Conservation (phyloP, 768 basidiomycete species). For the Leucocoprinus birnbaumii region DNA sequence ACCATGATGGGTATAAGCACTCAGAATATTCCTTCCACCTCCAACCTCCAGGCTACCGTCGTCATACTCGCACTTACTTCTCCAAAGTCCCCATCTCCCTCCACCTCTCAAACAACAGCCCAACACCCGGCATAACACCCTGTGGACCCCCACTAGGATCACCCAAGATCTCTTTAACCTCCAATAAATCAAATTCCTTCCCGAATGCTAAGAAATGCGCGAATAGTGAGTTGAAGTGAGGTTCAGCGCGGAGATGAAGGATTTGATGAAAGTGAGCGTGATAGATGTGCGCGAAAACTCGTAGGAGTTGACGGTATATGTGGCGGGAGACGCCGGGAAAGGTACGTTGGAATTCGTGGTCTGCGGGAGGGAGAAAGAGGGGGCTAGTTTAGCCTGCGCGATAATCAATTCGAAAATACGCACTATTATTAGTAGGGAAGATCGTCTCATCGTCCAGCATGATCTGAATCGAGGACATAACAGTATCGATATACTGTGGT, state of each 20-base stretch:
- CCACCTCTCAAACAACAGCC: slow-evolving; percentile 86
- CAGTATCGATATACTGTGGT: slow-evolving; percentile 97
- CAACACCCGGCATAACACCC: slow-evolving; percentile 59
- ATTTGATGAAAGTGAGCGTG: slow-evolving; percentile 91
- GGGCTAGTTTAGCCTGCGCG: no score
- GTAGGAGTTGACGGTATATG: slow-evolving; percentile 94
- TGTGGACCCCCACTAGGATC: slow-evolving; percentile 35
- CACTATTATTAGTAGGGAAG: slow-evolving; percentile 95
- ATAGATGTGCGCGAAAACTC: slow-evolving; percentile 97
- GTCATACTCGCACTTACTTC: slow-evolving; percentile 5
- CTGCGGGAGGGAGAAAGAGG: no score
- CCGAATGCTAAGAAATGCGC: slow-evolving; percentile 98
- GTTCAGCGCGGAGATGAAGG: slow-evolving; percentile 89
- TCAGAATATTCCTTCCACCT: background rate
- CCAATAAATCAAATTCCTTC: slow-evolving; percentile 87
- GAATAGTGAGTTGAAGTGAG: slow-evolving; percentile 96
- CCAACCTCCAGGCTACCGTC: no score
- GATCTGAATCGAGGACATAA: slow-evolving; percentile 98
- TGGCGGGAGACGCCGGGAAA: slow-evolving; percentile 92
- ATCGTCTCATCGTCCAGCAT: slow-evolving; percentile 88
- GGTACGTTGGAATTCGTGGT: slow-evolving; percentile 80
- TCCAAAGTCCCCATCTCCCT: slow-evolving; percentile 75
- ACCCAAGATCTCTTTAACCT: slow-evolving; percentile 85
- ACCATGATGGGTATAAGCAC: background rate
- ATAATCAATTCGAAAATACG: slow-evolving; percentile 28